Evolutionary conservation across 202 grass and related monocot species (phyloP).

Genomic region (Zoysia matrella): DNA sequence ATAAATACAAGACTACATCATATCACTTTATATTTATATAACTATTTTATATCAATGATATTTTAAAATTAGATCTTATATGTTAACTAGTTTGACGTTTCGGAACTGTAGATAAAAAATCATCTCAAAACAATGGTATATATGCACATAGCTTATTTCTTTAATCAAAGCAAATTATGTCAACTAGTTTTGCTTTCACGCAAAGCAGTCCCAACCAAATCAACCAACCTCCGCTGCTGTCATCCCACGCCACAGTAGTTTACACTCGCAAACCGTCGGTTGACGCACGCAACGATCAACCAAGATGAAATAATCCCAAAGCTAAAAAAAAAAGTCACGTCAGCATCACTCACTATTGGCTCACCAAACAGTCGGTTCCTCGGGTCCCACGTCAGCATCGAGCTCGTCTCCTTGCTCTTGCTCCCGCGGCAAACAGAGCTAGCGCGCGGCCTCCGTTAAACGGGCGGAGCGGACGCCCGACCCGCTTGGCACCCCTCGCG

Average conservation of each 20-base stretch:
- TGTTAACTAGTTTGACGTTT: too few relatives aligned
- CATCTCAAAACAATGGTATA: too few relatives aligned
- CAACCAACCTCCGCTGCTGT: neutral
- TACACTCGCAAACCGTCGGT: neutral
- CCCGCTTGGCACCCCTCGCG: conserved; percentile 15
- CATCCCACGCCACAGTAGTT: neutral
- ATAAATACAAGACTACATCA: too few relatives aligned
- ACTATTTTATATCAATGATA: too few relatives aligned
- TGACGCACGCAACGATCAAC: neutral
- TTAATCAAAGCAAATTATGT: neutral
- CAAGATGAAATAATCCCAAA: neutral
- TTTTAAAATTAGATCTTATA: too few relatives aligned
- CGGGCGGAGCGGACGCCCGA: conserved; percentile 44
- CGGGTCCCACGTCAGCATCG: too few relatives aligned
- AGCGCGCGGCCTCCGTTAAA: neutral
- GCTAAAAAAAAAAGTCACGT: neutral
- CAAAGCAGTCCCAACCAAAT: neutral
- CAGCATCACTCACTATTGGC: neutral
- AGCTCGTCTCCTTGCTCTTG: neutral
- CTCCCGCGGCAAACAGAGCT: conserved; percentile 34
- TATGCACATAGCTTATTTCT: neutral
- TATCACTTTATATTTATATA: too few relatives aligned
- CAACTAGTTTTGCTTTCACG: conserved; percentile 27
- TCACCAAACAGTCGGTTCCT: too few relatives aligned
- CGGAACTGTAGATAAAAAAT: too few relatives aligned